Conservation (phyloP, 257 asterid species). For the Gynochthodes officinalis region DNA sequence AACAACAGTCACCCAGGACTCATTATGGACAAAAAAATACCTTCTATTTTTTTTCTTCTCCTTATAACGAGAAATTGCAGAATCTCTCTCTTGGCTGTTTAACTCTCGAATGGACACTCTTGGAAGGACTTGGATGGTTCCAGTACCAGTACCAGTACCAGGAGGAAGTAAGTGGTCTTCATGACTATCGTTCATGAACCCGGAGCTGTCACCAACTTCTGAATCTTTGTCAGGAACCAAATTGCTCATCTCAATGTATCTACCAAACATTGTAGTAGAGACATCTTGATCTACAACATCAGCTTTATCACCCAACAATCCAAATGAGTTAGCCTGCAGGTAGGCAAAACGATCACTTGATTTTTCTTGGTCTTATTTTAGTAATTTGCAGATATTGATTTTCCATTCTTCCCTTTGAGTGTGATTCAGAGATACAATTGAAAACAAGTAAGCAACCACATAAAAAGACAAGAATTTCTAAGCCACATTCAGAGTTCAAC, state of each 20-base stretch:
- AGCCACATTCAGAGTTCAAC: too few relatives aligned
- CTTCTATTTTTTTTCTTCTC: conserved; percentile 91
- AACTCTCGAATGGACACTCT: conserved; percentile 45
- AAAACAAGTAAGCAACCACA: not conserved
- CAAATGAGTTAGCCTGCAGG: conserved; percentile 42
- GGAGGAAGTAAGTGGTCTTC: conserved; percentile 43
- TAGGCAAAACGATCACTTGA: conserved; percentile 16
- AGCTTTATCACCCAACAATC: conserved; percentile 36
- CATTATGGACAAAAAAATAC: conserved; percentile 29
- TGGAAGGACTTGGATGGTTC: conserved; percentile 33
- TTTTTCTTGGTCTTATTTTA: not conserved
- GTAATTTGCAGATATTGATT: not conserved
- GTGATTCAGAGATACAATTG: not conserved
- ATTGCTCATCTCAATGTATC: conserved; percentile 44
- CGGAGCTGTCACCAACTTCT: conserved; percentile 39
- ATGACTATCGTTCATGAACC: conserved; percentile 31
- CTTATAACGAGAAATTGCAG: conserved; percentile 81
- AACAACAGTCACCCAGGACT: not conserved
- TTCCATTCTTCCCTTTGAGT: not conserved
- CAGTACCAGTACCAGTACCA: conserved; percentile 23
- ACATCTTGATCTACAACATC: conserved; percentile 44
- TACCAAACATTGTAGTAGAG: conserved; percentile 36
- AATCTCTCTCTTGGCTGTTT: conserved; percentile 77
- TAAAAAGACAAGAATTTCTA: not conserved
- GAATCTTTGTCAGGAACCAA: conserved; percentile 67